phyloP scores from a whole-genome alignment of 73 alveolate species.

The Paramecium sexaurelia region DNA sequence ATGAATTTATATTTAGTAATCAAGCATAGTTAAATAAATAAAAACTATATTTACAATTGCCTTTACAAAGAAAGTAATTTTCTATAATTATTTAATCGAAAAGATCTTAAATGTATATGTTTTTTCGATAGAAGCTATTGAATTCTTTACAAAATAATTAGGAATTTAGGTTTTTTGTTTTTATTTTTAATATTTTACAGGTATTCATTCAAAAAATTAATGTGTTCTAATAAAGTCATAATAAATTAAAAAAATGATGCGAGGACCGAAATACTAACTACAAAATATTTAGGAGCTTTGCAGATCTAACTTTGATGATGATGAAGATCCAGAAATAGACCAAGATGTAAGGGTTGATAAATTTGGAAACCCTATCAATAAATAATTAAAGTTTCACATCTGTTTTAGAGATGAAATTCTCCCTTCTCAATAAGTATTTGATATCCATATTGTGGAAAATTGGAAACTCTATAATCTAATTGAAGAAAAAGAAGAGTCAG shows the following conservation, averaged over 20 bases:
- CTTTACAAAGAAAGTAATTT: not conserved
- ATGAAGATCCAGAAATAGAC: not conserved
- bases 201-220: not conserved
- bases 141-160: not conserved
- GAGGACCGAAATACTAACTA: not conserved
- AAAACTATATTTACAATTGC: not conserved
- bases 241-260: not conserved
- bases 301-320: not conserved
- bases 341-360: not conserved
- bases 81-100: too few species aligned
- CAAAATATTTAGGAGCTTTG: not conserved
- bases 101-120: too few species aligned
- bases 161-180: not conserved
- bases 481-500: not conserved
- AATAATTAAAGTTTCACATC: not conserved
- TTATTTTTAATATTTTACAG: not conserved
- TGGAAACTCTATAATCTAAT: not conserved
- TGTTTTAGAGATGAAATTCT: slow-evolving; percentile 18
- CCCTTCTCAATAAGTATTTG: not conserved
- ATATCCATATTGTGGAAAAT: not conserved
- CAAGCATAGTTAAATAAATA: too few species aligned
- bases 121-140: too few species aligned
- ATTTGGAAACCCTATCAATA: not conserved
- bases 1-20: too few species aligned
- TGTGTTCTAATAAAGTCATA: not conserved